Base-by-base conservation (phyloP, 176 grass and related monocot species). In the Triticum monococcum region DNA sequence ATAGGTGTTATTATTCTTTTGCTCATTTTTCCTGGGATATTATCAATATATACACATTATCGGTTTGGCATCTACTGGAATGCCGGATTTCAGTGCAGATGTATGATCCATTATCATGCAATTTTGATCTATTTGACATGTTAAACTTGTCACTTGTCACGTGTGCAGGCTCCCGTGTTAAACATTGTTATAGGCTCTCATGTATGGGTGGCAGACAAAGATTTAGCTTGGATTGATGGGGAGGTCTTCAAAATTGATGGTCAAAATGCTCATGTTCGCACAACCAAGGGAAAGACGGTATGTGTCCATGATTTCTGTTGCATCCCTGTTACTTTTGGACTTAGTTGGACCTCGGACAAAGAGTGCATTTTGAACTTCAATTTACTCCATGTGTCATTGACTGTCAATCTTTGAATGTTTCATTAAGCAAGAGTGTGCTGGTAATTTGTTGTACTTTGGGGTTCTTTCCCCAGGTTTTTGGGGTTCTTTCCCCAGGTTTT, bases 101-200 rank as follows among this genome's bases (percentile, higher is more conserved):
- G 37, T 59, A 73, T 65, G 54, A 59, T 78, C 70, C 31, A 63
- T 77, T 78, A 64, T 31, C 69, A 68, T 80, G 67, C 26, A 32
- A 68, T 85, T 78, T 68, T 26, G 43, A 68, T 16, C 52, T 31
- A 67, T 84, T 84, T 83, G 12, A 56, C 23, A 74, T 18, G 20
- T 22, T 84, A 12, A 79, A 79, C 83, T 69, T 84, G n/a, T 64
- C 1, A 7, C 37, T 81, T 64, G 38, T 61, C 77, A 70, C 31
- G 64, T 82, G 65, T 77, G 82, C 86, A 91, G 89, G 89, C 89
- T 85, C 80, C 86, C 7, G 37, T 22, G 22, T 83, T 74, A 66
- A 98, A 98, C 82, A 95, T 98, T 11, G 92, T 95, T 71, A 84
- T 84, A 83, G 93, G 96, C 8, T 98, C 96, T 45, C 96, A 98